A percentile compares a stretch with the other conserved stretches of the same genome.
These are phyloP conservation scores for Rhamnella rubrinervis DNA, from an alignment of 331 rosid genomes.

Conservation along the genomic window DNA sequence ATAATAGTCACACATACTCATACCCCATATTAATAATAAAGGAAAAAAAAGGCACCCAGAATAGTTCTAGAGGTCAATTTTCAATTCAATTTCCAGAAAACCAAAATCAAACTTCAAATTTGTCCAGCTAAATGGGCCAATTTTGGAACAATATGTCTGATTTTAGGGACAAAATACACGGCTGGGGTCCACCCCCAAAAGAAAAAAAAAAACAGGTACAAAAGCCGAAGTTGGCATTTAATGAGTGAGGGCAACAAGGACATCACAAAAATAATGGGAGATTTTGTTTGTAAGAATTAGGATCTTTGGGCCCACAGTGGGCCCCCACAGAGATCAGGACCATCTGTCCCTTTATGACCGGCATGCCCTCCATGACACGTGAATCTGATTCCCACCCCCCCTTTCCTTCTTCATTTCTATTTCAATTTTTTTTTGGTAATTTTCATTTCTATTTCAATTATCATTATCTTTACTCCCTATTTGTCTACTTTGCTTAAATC, in stretches of 20 bases:
- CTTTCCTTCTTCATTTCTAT: not conserved
- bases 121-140: constrained; percentile 28
- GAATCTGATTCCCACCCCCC: constrained; percentile 57
- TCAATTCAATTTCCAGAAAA: constrained; percentile 4
- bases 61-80: constrained; percentile 1
- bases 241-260: constrained; percentile 43
- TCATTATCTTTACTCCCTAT: constrained; percentile 9
- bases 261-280: constrained; percentile 55
- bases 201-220: constrained; percentile 20
- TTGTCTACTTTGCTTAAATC: not conserved
- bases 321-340: constrained; percentile 50
- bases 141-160: constrained; percentile 27
- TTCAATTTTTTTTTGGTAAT: too few species aligned
- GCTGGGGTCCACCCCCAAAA: constrained; percentile 28
- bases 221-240: constrained; percentile 57
- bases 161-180: constrained; percentile 27
- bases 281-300: constrained; percentile 29
- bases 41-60: not conserved
- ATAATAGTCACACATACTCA: not conserved
- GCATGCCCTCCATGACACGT: constrained; percentile 72
- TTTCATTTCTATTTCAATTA: constrained; percentile 1
- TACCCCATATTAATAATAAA: not conserved
- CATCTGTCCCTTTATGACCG: constrained; percentile 80
- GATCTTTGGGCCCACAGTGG: constrained; percentile 42
- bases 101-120: constrained; percentile 26